A percentile compares a stretch with the other conserved stretches of the same genome.
Conservation (phyloP, 2,329 filamentous ascomycete species). For the Calonectria fujianensis region DNA sequence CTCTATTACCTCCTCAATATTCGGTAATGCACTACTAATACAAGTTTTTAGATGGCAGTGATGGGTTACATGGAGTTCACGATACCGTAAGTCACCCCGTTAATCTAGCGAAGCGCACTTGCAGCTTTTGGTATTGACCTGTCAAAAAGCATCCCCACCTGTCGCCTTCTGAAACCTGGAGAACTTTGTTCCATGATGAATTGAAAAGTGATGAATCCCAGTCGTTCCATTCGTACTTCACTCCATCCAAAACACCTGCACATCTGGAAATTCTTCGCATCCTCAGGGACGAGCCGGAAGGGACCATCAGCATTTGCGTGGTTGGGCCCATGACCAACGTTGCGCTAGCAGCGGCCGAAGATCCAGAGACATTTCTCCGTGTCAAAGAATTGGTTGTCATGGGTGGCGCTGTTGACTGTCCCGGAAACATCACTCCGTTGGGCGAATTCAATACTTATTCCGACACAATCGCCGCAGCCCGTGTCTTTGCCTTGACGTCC, state of each 20-base stretch:
- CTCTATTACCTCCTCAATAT: background rate
- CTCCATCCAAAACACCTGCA: background rate
- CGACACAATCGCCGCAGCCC: background rate
- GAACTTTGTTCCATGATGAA: background rate
- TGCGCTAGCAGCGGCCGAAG: background rate
- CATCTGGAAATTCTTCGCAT: constrained; percentile 4
- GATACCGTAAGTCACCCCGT: background rate
- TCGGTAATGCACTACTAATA: background rate
- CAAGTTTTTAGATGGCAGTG: background rate
- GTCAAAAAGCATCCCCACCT: background rate
- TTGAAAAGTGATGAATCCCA: background rate
- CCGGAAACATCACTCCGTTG: constrained; percentile 5
- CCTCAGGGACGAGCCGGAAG: background rate
- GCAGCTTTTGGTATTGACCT: background rate
- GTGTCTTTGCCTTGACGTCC: constrained; percentile 2
- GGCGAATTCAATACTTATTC: background rate
- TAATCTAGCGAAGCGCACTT: too few species aligned
- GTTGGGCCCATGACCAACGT: background rate
- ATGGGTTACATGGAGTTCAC: background rate
- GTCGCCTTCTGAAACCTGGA: background rate
- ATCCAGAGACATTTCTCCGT: constrained; percentile 5
- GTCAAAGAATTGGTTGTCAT: constrained; percentile 10
- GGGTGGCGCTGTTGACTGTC: constrained; percentile 4
- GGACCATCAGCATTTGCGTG: background rate
- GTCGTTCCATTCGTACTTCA: background rate